Evolutionary conservation across 2,329 filamentous ascomycete species (phyloP), one percentile per base, ranked within the genome.

Genomic region (Coleophoma crateriformis): DNA sequence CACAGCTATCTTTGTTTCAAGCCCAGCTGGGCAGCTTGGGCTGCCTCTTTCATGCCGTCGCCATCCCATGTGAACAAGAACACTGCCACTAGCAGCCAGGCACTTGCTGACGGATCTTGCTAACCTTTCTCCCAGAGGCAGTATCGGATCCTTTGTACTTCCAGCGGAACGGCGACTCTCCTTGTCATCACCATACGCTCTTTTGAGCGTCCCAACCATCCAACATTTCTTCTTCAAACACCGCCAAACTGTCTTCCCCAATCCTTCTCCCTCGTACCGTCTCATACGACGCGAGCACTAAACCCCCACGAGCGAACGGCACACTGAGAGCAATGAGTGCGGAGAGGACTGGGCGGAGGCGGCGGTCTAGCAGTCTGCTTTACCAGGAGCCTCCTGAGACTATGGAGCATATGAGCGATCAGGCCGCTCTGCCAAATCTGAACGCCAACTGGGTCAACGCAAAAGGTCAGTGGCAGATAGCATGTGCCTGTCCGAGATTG

Each of bases 401-500:
- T 50, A 84, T 96, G 66, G 94, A 99, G 77, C 94, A 96, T 73
- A 89, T 95, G 71, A 96, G 88, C 67, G 94, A 99, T 71, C 94
- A 97, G 77, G 88, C 90, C 50, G 88, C 89, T 35, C 77, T 96
- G 61, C 94, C 94, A 47, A 99, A 99, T 66, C 74, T 96, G 65
- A 99, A 99, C 71, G 90, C 94, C 60, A 89, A 96, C 73, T 99
- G 94, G 94, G 95, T 96, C 59, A 97, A 97, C 71, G 89, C 91
- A 64, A 99, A 99, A 83, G 94, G 94, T 97, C 74, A 72, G 81
- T 68, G 47, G 19, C 20, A 38, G 17, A 20, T 22, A 20, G 6
- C 33, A 33, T 34, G 32, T 19, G 7, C 17, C 32, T 19, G 22
- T 33, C 17, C 7, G 15, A n/a, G 17, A 13, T n/a, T 10, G 14